Evolutionary conservation across 306 rosid species (phyloP), one percentile per base, ranked within the genome.

Genomic region (Betula pendula): DNA sequence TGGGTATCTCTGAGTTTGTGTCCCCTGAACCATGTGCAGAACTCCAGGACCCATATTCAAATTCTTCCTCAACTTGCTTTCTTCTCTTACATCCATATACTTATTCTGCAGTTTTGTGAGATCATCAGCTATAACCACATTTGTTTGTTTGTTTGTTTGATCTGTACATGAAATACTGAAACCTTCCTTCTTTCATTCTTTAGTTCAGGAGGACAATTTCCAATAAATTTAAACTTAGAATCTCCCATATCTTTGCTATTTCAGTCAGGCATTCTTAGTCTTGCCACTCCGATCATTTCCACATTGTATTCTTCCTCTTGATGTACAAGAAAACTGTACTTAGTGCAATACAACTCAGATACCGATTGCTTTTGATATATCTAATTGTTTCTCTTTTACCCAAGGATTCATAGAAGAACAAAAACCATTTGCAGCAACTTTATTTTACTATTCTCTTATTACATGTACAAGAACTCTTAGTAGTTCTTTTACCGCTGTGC

Each of bases 1-100:
- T 5, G 9, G 90, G 88, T 48, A 75, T 77, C 74, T 87, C 90
- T 0, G 40, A 62, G 33, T 71, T 74, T 29, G 90, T 89, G 42
- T 78, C 68, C 58, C 90, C 89, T 35, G 63, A 77, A 71, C 88
- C 90, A 3, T 89, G 89, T 81, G 19, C 82, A 73, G 73, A 86
- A 47, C 86, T 89, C 75, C 81, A 55, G 75, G 73, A 74, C 38
- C 70, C 73, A 3, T 51, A 75, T 68, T 79, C 75, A 29, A 72
- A 82, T 12, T 56, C 80, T 29, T 71, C 87, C 25, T 71, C 84
- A 12, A 45, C 72, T 58, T 80, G 85, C 79, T 70, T 84, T 71
- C 43, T 79, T 69, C 17, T 77, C 47, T 72, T 68, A 43, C 31
- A 63, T 68, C 71, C 78, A 43, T 11, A 65, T 33, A 74, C 69